These are phyloP conservation scores for Podaxis pistillaris DNA, from an alignment of 768 basidiomycete species.

Conservation along the genomic window DNA sequence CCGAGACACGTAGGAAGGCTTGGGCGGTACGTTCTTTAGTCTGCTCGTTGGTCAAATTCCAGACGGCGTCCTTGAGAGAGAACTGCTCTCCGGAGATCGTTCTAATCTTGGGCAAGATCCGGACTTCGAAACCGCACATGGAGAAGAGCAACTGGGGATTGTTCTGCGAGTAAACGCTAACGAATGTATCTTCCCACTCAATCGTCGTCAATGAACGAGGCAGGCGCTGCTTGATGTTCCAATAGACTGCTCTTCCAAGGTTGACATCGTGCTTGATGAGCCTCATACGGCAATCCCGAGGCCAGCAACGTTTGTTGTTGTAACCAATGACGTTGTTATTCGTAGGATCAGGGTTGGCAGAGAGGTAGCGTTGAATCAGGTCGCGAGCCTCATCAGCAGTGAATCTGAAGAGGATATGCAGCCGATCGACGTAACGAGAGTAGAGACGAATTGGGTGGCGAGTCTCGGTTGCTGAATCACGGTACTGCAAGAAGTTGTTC, in stretches of 20 bases:
- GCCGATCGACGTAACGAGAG: slow-evolving; percentile 92
- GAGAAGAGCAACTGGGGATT: slow-evolving; percentile 98
- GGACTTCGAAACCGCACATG: slow-evolving; percentile 99
- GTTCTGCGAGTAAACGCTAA: slow-evolving; percentile 95
- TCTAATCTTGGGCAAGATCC: slow-evolving; percentile 94
- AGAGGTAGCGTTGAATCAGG: slow-evolving; percentile 96
- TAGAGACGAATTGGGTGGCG: slow-evolving; percentile 98
- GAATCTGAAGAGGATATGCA: slow-evolving; percentile 98
- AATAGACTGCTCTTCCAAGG: slow-evolving; percentile 95
- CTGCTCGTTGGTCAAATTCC: slow-evolving; percentile 96
- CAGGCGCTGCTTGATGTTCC: slow-evolving; percentile 98
- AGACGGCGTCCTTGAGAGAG: slow-evolving; percentile 93
- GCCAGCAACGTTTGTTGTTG: slow-evolving; percentile 99
- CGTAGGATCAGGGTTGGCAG: slow-evolving; percentile 96
- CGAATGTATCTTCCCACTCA: slow-evolving; percentile 98
- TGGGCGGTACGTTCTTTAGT: slow-evolving; percentile 98
- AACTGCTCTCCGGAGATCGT: slow-evolving; percentile 97
- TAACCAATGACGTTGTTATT: slow-evolving; percentile 99
- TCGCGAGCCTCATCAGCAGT: slow-evolving; percentile 96
- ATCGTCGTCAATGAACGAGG: slow-evolving; percentile 96
- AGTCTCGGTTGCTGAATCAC: slow-evolving; percentile 92
- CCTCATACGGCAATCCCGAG: slow-evolving; percentile 97
- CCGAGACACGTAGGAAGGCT: slow-evolving; percentile 96
- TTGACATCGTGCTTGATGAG: slow-evolving; percentile 99
- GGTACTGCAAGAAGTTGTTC: slow-evolving; percentile 97